Percentiles rank a stretch among this genome's conserved stretches.
These are phyloP conservation scores for Lunasporangiospora selenospora DNA, from an alignment of 192 early-diverging fungal genomes.

Conservation along the genomic window DNA sequence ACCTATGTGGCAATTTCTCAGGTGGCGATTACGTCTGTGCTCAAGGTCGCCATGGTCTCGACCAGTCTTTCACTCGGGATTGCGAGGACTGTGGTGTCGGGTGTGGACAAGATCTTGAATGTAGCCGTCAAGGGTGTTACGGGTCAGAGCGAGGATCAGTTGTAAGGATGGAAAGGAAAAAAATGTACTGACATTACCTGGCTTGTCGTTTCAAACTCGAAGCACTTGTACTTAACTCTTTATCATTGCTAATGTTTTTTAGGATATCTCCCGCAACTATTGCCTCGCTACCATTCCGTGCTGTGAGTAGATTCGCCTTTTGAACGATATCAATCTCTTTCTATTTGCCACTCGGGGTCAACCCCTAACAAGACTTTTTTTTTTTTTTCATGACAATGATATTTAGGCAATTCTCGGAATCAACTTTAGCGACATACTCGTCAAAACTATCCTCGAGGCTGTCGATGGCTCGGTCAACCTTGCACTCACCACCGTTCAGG, in stretches of 20 bases:
- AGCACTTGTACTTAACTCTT: not conserved
- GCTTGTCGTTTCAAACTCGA: no score
- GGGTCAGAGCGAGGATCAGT: conserved; percentile 19
- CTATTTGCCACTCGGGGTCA: not conserved
- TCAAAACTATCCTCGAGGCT: conserved; percentile 40
- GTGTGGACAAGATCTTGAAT: conserved; percentile 23
- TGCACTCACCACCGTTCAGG: conserved; percentile 43
- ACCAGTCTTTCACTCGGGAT: conserved; percentile 33
- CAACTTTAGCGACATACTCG: conserved; percentile 44
- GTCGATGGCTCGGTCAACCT: conserved; percentile 47
- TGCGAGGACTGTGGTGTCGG: conserved; percentile 34
- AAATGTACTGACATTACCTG: no score
- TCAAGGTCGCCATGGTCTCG: conserved; percentile 45
- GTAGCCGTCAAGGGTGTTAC: conserved; percentile 18
- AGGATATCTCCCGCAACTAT: conserved; percentile 33
- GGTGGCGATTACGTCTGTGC: conserved; percentile 26
- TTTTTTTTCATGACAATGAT: no score
- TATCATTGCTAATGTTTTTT: not conserved
- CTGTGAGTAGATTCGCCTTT: no score
- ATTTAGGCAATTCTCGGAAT: conserved; percentile 45
- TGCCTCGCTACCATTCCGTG: conserved; percentile 42
- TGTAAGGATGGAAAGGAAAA: conserved; percentile 5
- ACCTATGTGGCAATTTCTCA: conserved; percentile 37
- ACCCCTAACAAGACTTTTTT: no score
- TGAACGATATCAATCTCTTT: no score